Evolutionary conservation across 768 basidiomycete species (phyloP).

Genomic region (Mycena metata): DNA sequence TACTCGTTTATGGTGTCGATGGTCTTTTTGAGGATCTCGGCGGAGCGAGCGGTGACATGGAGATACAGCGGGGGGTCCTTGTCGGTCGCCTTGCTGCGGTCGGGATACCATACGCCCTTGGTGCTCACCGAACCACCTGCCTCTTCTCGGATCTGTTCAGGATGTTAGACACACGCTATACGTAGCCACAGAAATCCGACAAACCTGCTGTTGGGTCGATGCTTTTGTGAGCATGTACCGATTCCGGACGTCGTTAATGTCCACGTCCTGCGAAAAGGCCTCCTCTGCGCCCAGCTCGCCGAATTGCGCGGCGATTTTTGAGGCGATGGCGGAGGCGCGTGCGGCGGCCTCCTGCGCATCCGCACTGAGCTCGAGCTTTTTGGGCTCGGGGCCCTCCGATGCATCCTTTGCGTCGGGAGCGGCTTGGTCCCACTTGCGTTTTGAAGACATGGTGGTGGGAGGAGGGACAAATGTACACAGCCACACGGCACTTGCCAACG

Average conservation of each 20-base stretch:
- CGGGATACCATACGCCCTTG: constrained; percentile 97
- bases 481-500: no score
- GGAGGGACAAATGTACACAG: background rate
- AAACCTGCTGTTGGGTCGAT: constrained; percentile 90
- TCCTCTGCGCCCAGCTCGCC: constrained; percentile 57
- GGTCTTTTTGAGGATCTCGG: constrained; percentile 75
- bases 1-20: constrained; percentile 82
- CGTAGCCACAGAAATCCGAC: constrained; percentile 42
- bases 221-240: constrained; percentile 95
- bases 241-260: constrained; percentile 83
- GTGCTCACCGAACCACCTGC: constrained; percentile 95
- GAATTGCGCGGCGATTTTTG: constrained; percentile 94
- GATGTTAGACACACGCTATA: background rate
- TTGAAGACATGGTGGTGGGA: constrained; percentile 32
- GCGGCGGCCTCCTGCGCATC: constrained; percentile 57
- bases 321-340: constrained; percentile 85
- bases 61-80: constrained; percentile 95
- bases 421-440: constrained; percentile 59
- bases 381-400: constrained; percentile 55
- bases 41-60: constrained; percentile 85
- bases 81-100: constrained; percentile 90
- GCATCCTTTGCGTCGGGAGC: constrained; percentile 63
- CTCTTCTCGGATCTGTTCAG: constrained; percentile 84
- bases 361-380: constrained; percentile 60
- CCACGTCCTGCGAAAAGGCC: constrained; percentile 71